Conservation (phyloP, 2,329 filamentous ascomycete genomes). For the Neonectria faginata region DNA sequence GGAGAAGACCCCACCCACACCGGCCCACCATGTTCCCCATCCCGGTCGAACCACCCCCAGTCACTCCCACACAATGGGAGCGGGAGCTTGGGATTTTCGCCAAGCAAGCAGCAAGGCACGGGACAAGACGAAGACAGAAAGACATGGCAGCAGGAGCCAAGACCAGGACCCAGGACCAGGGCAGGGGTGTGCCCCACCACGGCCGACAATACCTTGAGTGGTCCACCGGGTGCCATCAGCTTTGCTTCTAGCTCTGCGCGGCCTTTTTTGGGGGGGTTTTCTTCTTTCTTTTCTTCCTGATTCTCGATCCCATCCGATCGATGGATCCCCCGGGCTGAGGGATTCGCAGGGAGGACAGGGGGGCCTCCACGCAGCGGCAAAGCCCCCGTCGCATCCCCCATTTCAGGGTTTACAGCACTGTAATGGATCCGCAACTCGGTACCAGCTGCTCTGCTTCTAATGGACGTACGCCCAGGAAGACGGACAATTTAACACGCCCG, state of each 20-base stretch:
- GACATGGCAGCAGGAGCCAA: too few species aligned
- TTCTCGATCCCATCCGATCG: slow-evolving; percentile 53
- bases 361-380: neutral
- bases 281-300: neutral
- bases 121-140: neutral
- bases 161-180: slow-evolving; percentile 20
- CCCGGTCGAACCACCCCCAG: slow-evolving; percentile 20
- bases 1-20: slow-evolving; percentile 9
- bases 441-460: too few species aligned
- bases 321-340: slow-evolving; percentile 32
- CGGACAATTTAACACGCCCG: neutral
- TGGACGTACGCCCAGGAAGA: neutral
- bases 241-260: neutral
- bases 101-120: slow-evolving; percentile 8
- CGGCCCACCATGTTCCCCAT: neutral
- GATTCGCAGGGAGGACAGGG: slow-evolving; percentile 32
- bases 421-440: neutral
- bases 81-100: slow-evolving; percentile 13
- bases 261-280: neutral
- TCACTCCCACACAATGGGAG: slow-evolving; percentile 29
- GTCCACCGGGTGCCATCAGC: neutral
- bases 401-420: neutral
- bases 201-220: neutral
- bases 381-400: neutral
- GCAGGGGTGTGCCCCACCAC: slow-evolving; percentile 26